A percentile compares a stretch with the other conserved stretches of the same genome.
These are phyloP conservation scores for Monosporascus sp. DNA, from an alignment of 2,329 filamentous ascomycete species.

Conservation along the genomic window DNA sequence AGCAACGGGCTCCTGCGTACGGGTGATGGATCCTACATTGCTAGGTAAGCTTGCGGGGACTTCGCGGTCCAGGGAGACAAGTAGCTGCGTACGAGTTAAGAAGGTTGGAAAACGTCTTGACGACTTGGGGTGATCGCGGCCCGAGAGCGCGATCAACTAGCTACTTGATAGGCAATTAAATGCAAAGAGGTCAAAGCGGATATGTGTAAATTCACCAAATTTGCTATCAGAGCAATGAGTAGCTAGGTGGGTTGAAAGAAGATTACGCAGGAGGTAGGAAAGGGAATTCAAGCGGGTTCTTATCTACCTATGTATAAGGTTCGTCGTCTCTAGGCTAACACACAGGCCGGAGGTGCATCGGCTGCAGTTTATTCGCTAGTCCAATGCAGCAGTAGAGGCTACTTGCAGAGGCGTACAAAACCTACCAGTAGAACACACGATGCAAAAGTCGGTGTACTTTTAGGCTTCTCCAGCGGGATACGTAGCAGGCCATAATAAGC, in stretches of 20 bases:
- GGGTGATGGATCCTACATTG: slow-evolving; percentile 76
- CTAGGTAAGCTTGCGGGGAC: slow-evolving; percentile 9
- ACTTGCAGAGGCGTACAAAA: too few relatives aligned
- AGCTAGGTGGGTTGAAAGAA: background rate
- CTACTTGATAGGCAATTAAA: slow-evolving; percentile 9
- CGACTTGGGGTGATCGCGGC: slow-evolving; percentile 59
- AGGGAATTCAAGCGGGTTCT: background rate
- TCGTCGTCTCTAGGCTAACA: background rate
- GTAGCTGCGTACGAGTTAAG: slow-evolving; percentile 72
- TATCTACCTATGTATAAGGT: background rate
- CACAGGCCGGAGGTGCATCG: background rate
- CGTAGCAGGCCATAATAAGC: too few relatives aligned
- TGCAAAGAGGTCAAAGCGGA: background rate
- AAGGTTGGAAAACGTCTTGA: slow-evolving; percentile 98
- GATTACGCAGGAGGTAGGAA: background rate
- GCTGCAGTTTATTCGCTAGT: too few relatives aligned
- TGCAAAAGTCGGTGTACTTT: too few relatives aligned
- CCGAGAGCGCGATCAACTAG: slow-evolving; percentile 49
- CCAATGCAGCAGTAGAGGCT: too few relatives aligned
- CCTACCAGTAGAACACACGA: too few relatives aligned
- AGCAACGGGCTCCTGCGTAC: slow-evolving; percentile 94
- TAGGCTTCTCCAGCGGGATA: too few relatives aligned
- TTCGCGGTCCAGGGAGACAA: background rate
- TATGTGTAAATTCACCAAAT: background rate
- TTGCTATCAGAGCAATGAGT: background rate